Base-by-base conservation (phyloP, 2,329 filamentous ascomycete species). In the Raffaelea ambrosiae region DNA sequence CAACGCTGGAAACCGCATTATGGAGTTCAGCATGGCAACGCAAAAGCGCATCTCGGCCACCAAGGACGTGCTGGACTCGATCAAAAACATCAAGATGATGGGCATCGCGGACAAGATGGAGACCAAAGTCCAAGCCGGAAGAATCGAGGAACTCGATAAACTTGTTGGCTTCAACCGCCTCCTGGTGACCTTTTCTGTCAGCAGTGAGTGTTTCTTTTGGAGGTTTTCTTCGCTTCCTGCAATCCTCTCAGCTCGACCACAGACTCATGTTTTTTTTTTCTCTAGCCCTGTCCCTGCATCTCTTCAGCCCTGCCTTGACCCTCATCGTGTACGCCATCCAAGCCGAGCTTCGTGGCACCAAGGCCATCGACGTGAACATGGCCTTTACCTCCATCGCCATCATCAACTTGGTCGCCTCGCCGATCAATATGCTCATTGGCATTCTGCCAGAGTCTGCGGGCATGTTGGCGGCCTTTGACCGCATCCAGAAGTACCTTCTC, bases 351-450 rank as follows among this genome's bases (percentile, higher is more conserved):
- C 26, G 26, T 13, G 26, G 26, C 7, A 13, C 59, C 4, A 47
- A 31, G 0, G 11, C 33, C 1, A 50, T 70, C 3, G 57, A 68
- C 14, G 56, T 58, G 0, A 59, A 63, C 42, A 68, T 64, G 0
- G 66, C 67, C 0, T 71, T 70, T 46, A 67, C 68, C 0, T 65
- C 66, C 0, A 56, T 64, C 13, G 66, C 67, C 0, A 57, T 68
- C n/a, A 46, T 70, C 7, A 50, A 54, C 5, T 58, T 70, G 52
- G 58, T 70, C 0, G 70, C 65, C 1, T 63, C 68, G 21, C 66
- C 67, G 0, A 66, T 67, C 8, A 70, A 69, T 44, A 70, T 69
- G 64, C 53, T 70, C n/a, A 68, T 69, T 66, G 67, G 66, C 0
- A 61, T 66, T n/a, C 47, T 68, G 1, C 67, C 67, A 0, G 56